phyloP scores from a whole-genome alignment of 805 yeast genomes.

The Metschnikowia kunwiensis region DNA sequence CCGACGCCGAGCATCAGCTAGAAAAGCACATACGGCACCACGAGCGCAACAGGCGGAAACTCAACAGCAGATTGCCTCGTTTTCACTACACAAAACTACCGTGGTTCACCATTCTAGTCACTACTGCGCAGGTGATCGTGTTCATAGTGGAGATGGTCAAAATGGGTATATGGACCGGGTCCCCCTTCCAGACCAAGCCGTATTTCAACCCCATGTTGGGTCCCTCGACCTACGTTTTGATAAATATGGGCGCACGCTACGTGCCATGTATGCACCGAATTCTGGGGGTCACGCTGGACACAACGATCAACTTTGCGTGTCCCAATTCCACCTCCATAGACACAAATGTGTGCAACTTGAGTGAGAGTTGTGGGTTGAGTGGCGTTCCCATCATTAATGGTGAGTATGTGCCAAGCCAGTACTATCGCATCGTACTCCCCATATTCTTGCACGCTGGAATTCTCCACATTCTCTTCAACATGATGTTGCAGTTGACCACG shows the following conservation, averaged over 20 bases:
- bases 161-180: constrained; percentile 59
- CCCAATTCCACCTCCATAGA: constrained; percentile 57
- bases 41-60: constrained; percentile 17
- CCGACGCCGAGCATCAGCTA: not conserved
- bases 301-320: constrained; percentile 55
- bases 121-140: constrained; percentile 49
- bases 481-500: constrained; percentile 56
- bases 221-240: constrained; percentile 63
- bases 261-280: constrained; percentile 66
- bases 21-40: constrained; percentile 9
- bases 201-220: constrained; percentile 78
- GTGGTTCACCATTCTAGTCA: constrained; percentile 39
- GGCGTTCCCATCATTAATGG: constrained; percentile 38
- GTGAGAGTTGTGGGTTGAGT: constrained; percentile 59
- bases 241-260: constrained; percentile 69
- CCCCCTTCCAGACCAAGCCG: constrained; percentile 65
- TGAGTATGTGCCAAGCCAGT: constrained; percentile 52
- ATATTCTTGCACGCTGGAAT: constrained; percentile 74
- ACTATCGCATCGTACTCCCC: constrained; percentile 69
- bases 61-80: constrained; percentile 17
- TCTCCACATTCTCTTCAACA: constrained; percentile 61
- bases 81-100: constrained; percentile 32
- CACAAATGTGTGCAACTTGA: constrained; percentile 55
- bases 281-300: constrained; percentile 46
- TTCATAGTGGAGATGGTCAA: constrained; percentile 59